phyloP scores from a whole-genome alignment of 805 yeast genomes.

The Lipomyces lipofer region DNA sequence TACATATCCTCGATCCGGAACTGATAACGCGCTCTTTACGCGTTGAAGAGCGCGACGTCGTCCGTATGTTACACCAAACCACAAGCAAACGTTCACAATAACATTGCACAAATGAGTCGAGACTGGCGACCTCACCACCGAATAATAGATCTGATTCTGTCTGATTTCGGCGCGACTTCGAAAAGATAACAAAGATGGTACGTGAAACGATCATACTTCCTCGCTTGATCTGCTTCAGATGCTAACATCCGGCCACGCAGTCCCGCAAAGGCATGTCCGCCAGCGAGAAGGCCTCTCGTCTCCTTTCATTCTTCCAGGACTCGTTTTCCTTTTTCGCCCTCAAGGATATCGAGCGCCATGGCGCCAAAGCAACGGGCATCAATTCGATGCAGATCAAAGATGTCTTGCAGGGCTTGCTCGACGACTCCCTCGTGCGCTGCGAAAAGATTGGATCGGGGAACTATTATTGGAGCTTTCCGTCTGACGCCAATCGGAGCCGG shows the following conservation, averaged over 20 bases:
- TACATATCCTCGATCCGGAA: too few relatives aligned
- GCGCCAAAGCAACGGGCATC: conserved; percentile 50
- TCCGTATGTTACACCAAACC: too few relatives aligned
- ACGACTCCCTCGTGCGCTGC: conserved; percentile 51
- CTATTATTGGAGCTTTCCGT: conserved; percentile 36
- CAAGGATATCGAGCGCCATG: conserved; percentile 53
- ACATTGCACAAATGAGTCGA: too few relatives aligned
- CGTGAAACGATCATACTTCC: neutral
- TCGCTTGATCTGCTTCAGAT: too few relatives aligned
- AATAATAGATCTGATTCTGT: too few relatives aligned
- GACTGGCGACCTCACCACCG: too few relatives aligned
- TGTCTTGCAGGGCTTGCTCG: conserved; percentile 48
- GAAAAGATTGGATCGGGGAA: conserved; percentile 58
- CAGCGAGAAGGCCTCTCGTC: conserved; percentile 24
- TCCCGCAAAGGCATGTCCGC: conserved; percentile 32
- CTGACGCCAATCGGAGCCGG: conserved; percentile 28
- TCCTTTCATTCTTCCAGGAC: conserved; percentile 25
- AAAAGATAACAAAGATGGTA: too few relatives aligned
- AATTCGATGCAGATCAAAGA: conserved; percentile 59
- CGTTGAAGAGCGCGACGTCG: too few relatives aligned
- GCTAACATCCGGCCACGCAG: too few relatives aligned
- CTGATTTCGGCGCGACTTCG: too few relatives aligned
- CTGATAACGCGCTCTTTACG: too few relatives aligned
- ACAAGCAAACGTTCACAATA: too few relatives aligned
- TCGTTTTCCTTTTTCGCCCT: conserved; percentile 34